phyloP scores from a whole-genome alignment of 768 basidiomycete genomes.

The Xanthoconium stramineum region DNA sequence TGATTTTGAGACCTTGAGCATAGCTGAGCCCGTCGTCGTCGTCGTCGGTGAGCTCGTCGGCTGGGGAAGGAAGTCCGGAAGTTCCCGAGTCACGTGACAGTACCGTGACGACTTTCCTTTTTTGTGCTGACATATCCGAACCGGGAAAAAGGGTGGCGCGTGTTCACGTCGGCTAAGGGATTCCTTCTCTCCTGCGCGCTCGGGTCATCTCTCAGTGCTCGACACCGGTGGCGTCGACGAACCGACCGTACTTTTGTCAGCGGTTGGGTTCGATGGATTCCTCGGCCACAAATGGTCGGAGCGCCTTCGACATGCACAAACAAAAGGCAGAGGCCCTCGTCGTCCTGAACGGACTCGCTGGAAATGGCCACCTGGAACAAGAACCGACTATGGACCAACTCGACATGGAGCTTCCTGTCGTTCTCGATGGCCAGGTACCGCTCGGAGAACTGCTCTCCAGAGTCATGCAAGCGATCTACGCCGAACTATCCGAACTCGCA shows the following conservation, averaged over 20 bases:
- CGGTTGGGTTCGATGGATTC: conserved; percentile 13
- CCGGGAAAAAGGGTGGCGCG: conserved; percentile 6
- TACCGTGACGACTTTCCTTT: conserved; percentile 3
- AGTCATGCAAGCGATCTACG: conserved; percentile 75
- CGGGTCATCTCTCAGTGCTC: neutral
- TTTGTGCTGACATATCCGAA: conserved; percentile 3
- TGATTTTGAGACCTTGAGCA: conserved; percentile 30
- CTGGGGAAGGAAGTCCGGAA: conserved; percentile 11
- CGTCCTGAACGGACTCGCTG: conserved; percentile 26
- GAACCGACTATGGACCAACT: conserved; percentile 52
- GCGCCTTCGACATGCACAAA: conserved; percentile 24
- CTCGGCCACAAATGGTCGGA: conserved; percentile 12
- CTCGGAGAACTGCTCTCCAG: conserved; percentile 74
- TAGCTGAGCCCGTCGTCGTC: conserved; percentile 15
- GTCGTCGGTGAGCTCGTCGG: conserved; percentile 5
- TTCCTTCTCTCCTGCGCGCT: neutral
- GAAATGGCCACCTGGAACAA: conserved; percentile 36
- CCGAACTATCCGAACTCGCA: conserved; percentile 76
- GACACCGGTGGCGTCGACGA: conserved; percentile 6
- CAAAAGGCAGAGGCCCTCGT: conserved; percentile 31
- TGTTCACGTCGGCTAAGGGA: conserved; percentile 10
- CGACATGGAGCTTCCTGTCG: conserved; percentile 70
- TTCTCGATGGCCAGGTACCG: conserved; percentile 69
- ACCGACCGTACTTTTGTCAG: neutral
- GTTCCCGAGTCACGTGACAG: conserved; percentile 18